Evolutionary conservation across 495 filamentous ascomycete genomes (phyloP).

Genomic region (Xylaria curta): DNA sequence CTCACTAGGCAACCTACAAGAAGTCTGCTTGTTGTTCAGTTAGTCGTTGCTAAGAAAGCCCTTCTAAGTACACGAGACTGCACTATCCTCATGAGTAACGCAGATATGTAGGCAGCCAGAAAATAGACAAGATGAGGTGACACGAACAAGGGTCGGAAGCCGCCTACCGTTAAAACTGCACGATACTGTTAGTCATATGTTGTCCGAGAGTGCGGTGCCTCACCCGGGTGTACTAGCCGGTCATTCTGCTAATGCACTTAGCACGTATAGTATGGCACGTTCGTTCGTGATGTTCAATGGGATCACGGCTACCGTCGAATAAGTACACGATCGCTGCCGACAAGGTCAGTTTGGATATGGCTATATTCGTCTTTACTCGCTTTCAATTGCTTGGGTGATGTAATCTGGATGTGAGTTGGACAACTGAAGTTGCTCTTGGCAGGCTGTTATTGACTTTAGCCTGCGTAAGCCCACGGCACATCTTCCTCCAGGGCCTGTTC

Average conservation of each 20-base stretch:
- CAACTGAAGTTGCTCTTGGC: not conserved
- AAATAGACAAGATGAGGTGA: not conserved
- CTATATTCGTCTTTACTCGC: constrained; percentile 2
- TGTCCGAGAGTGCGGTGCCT: not conserved
- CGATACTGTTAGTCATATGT: not conserved
- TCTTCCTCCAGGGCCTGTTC: constrained; percentile 19
- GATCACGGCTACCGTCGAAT: constrained; percentile 16
- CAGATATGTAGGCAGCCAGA: not conserved
- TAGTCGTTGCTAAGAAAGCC: not conserved
- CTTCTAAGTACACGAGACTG: not conserved
- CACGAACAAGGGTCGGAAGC: not conserved
- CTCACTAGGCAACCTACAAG: not conserved
- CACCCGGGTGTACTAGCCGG: not conserved
- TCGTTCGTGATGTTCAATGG: not conserved
- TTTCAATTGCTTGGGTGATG: constrained; percentile 16
- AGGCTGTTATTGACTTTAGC: constrained; percentile 15
- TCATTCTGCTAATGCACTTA: not conserved
- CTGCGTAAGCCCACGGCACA: constrained; percentile 14
- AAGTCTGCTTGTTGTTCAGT: not conserved
- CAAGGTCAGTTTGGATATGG: not conserved
- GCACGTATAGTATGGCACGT: not conserved
- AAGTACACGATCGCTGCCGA: not conserved
- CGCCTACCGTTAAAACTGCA: not conserved
- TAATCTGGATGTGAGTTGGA: not conserved
- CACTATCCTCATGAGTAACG: not conserved